Evolutionary conservation across 768 basidiomycete genomes (phyloP), one percentile per base, ranked within the genome.

Genomic region (Mycena maculata): DNA sequence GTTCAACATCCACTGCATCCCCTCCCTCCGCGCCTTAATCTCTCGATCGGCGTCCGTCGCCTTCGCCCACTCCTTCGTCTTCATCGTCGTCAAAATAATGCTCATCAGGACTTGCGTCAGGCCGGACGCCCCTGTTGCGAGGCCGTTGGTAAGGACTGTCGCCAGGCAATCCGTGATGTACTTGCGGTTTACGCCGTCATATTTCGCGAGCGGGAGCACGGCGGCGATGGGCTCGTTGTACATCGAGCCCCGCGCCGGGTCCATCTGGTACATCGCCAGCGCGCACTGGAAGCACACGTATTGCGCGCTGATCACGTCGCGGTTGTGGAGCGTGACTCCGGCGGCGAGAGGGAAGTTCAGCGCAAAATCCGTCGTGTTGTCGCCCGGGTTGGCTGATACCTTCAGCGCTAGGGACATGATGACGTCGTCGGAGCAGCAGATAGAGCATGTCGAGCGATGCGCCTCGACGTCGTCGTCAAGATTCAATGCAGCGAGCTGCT

Each of bases 281-380:
- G 69, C 69, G 31, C 69, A 70, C 33, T 66, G 65, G 52, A 70
- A 70, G 61, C 69, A 70, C n/a, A 66, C 69, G 48, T 55, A 52
- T 57, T 70, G 69, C 28, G 69, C 69, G 45, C 69, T 66, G 60
- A 70, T 63, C 41, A 70, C 61, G 41, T 63, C 56, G 15, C 55
- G 42, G 61, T 70, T 70, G 56, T 58, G 49, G 8, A 30, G 2
- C 4, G 64, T 42, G 28, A 65, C 65, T 1, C 69, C 69, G 3
- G 64, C 69, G 7, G 69, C 69, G 22, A 70, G 69, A 2, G 69
- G 69, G 61, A 66, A 70, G 56, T 70, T 66, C 7, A 70, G 20
- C 9, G 69, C 69, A 18, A 70, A 70, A n/a, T 70, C 69, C 12
- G 64, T 67, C 25, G 69, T 70, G 60, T 70, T 70, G 52, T 70